Evolutionary conservation across 2,329 filamentous ascomycete genomes (phyloP).

Genomic region (Samsoniella hepiali): DNA sequence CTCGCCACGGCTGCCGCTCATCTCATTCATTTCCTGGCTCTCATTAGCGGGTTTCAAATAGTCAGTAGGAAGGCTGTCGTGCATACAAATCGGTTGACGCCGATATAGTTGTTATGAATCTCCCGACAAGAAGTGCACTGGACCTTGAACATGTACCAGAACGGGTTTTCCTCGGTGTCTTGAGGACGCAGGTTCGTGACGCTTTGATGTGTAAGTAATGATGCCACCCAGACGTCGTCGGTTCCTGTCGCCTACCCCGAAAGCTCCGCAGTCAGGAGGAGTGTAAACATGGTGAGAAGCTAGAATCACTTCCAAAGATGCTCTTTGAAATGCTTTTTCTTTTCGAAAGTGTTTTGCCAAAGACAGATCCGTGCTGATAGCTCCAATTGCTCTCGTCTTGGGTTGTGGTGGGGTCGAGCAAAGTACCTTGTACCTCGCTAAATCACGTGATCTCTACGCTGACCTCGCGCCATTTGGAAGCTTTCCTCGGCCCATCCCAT

Average conservation of each 20-base stretch:
- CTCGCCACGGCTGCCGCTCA: slow-evolving; percentile 89
- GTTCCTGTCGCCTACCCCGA: slow-evolving; percentile 52
- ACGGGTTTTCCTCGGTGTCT: slow-evolving; percentile 77
- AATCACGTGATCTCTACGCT: not conserved
- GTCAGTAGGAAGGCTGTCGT: slow-evolving; percentile 19
- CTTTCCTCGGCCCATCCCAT: slow-evolving; percentile 10
- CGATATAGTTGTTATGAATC: slow-evolving; percentile 80
- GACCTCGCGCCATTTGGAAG: slow-evolving; percentile 11
- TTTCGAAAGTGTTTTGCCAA: not conserved
- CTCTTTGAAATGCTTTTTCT: not conserved
- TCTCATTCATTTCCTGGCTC: slow-evolving; percentile 78
- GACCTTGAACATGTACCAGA: slow-evolving; percentile 97
- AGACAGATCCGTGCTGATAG: slow-evolving; percentile 1
- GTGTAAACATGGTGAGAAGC: slow-evolving; percentile 55
- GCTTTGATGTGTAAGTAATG: slow-evolving; percentile 44
- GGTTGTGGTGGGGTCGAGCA: slow-evolving; percentile 4
- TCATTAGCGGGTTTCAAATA: not conserved
- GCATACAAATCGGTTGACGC: slow-evolving; percentile 82
- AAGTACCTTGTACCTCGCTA: slow-evolving; percentile 2
- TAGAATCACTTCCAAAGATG: not conserved
- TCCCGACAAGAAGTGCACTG: slow-evolving; percentile 98
- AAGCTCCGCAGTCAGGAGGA: slow-evolving; percentile 66
- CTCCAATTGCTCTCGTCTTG: not conserved
- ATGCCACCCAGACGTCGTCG: not conserved
- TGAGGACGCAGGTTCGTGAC: slow-evolving; percentile 85